phyloP scores from a whole-genome alignment of 305 asterid species.

The Solanum chacoense region DNA sequence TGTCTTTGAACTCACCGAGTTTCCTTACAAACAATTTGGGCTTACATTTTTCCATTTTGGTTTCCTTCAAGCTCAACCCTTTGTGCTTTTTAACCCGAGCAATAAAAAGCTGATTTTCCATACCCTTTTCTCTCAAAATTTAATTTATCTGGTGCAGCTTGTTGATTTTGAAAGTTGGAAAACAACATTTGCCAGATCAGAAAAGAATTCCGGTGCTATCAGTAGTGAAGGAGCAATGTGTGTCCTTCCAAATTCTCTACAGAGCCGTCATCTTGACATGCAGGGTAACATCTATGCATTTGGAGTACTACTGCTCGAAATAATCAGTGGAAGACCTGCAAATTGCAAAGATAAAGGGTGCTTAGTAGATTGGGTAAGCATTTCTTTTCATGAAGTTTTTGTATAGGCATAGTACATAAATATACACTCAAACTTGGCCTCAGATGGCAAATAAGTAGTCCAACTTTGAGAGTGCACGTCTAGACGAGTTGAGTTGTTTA shows the following conservation, averaged over 20 bases:
- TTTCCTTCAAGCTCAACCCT: not conserved
- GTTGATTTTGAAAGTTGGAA: slow-evolving; percentile 98
- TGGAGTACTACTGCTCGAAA: slow-evolving; percentile 79
- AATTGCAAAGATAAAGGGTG: slow-evolving; percentile 70
- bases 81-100: not conserved
- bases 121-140: not conserved
- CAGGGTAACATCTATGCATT: slow-evolving; percentile 77
- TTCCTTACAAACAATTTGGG: not conserved
- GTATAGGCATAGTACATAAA: not conserved
- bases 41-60: not conserved
- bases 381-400: not conserved
- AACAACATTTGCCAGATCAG: slow-evolving; percentile 66
- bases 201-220: slow-evolving; percentile 62
- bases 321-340: slow-evolving; percentile 83
- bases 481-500: no score
- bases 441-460: no score
- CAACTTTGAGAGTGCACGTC: no score
- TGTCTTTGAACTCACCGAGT: not conserved
- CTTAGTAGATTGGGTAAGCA: slow-evolving; percentile 80
- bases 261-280: slow-evolving; percentile 54
- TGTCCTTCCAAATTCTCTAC: slow-evolving; percentile 68
- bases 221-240: slow-evolving; percentile 68
- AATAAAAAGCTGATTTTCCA: not conserved
- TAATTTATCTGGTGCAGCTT: slow-evolving; percentile 36
- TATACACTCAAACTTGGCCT: no score